Conservation (phyloP, 208 protist species). For the Leishmania martiniquensis region DNA sequence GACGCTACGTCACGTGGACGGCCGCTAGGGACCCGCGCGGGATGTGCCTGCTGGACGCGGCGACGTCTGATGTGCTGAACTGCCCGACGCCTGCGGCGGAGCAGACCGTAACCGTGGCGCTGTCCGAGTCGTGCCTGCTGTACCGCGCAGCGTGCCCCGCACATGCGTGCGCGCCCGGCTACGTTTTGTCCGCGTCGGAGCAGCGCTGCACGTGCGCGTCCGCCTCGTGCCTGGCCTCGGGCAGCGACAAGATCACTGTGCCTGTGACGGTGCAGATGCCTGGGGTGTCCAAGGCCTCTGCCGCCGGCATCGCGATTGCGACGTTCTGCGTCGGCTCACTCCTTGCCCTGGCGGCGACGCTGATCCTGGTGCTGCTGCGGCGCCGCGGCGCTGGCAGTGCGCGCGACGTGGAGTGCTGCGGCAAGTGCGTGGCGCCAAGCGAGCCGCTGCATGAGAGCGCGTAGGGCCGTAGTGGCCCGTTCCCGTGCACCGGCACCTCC, state of each 20-base stretch:
- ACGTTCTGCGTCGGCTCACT: constrained; percentile 10
- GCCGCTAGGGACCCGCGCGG: constrained; percentile 34
- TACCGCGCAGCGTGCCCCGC: constrained; percentile 22
- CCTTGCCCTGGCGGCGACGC: background rate
- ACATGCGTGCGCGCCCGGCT: constrained; percentile 14
- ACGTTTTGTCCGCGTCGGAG: constrained; percentile 7
- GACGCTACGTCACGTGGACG: constrained; percentile 37
- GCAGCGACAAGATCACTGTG: background rate
- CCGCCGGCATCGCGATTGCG: constrained; percentile 18
- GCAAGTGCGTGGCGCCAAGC: background rate
- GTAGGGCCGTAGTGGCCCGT: background rate
- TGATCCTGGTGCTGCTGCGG: constrained; percentile 8
- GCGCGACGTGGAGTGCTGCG: background rate
- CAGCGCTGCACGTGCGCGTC: constrained; percentile 9
- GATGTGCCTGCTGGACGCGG: constrained; percentile 48
- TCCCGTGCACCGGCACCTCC: background rate
- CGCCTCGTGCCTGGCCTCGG: background rate
- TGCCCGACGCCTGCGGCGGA: constrained; percentile 31
- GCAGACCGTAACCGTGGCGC: constrained; percentile 1
- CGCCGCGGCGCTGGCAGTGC: constrained; percentile 1
- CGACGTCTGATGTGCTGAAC: constrained; percentile 18
- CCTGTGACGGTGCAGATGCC: constrained; percentile 5
- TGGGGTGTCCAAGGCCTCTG: constrained; percentile 14
- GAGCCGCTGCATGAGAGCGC: too few relatives aligned
- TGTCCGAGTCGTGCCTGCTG: constrained; percentile 12